phyloP scores from a whole-genome alignment of 2,329 filamentous ascomycete species.

The Podosphaera fusca region DNA sequence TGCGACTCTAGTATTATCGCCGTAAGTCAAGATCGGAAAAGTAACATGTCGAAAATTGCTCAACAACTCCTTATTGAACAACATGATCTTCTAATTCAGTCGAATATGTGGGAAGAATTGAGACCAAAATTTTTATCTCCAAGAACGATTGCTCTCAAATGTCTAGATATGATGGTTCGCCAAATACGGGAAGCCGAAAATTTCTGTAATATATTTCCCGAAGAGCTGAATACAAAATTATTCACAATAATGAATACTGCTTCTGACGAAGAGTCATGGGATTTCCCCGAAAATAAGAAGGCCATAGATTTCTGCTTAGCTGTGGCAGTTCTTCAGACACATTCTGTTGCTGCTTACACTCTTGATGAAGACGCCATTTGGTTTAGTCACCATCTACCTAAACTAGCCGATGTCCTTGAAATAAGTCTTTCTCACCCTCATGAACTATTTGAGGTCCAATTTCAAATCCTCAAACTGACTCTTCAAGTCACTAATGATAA shows the following conservation, averaged over 20 bases:
- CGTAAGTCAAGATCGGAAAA: conserved; percentile 39
- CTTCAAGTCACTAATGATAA: conserved; percentile 77
- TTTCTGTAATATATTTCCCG: conserved; percentile 25
- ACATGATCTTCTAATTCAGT: conserved; percentile 26
- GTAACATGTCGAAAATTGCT: conserved; percentile 44
- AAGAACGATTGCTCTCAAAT: conserved; percentile 37
- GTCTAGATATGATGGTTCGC: conserved; percentile 32
- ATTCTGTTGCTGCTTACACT: conserved; percentile 26
- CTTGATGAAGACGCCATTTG: conserved; percentile 21
- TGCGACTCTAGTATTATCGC: conserved; percentile 30
- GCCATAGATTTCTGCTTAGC: conserved; percentile 20
- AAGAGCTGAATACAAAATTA: conserved; percentile 24
- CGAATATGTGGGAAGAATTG: conserved; percentile 35
- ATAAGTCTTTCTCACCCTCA: conserved; percentile 17
- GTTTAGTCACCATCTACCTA: conserved; percentile 27
- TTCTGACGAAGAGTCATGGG: conserved; percentile 10
- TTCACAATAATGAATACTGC: conserved; percentile 21
- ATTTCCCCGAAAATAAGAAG: conserved; percentile 7
- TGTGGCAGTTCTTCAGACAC: conserved; percentile 30
- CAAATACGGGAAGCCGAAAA: conserved; percentile 26
- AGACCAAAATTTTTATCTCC: conserved; percentile 31
- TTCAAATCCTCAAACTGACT: conserved; percentile 37
- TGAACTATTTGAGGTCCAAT: conserved; percentile 17
- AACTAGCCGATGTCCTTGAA: conserved; percentile 25
- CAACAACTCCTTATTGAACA: conserved; percentile 32